phyloP scores from a whole-genome alignment of 2,329 filamentous ascomycete species.

The Metarhizium album region DNA sequence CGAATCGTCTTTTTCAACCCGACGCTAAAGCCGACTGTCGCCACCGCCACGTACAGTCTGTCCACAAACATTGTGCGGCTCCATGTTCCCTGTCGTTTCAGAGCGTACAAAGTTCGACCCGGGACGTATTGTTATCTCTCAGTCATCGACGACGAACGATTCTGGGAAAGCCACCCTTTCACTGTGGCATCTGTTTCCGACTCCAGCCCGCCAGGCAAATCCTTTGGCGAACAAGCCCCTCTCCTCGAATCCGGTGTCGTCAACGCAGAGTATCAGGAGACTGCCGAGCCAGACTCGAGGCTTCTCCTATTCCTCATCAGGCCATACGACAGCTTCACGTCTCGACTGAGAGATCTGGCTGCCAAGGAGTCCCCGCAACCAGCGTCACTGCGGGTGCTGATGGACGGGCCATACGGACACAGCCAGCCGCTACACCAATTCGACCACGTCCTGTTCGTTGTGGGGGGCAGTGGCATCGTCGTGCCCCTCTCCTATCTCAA shows the following conservation, averaged over 20 bases:
- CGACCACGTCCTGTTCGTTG: constrained; percentile 30
- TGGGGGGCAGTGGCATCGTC: constrained; percentile 35
- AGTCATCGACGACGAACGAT: constrained; percentile 25
- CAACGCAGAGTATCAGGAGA: constrained; percentile 3
- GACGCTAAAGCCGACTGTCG: constrained; percentile 24
- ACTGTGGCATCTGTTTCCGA: constrained; percentile 27
- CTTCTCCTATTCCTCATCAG: constrained; percentile 33
- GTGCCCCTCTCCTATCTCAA: constrained; percentile 29
- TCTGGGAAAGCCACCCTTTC: constrained; percentile 42
- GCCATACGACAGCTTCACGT: constrained; percentile 34
- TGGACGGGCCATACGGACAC: constrained; percentile 36
- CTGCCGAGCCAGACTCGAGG: neutral
- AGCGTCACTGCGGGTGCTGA: constrained; percentile 22
- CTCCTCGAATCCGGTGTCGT: constrained; percentile 16
- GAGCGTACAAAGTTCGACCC: constrained; percentile 22
- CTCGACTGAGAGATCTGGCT: constrained; percentile 23
- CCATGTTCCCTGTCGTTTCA: constrained; percentile 23
- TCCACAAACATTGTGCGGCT: constrained; percentile 32
- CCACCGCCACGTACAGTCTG: constrained; percentile 23
- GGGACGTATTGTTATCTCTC: constrained; percentile 37
- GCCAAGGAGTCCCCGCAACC: constrained; percentile 14
- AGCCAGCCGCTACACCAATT: constrained; percentile 27
- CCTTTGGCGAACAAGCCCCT: constrained; percentile 20
- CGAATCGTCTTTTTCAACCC: constrained; percentile 32
- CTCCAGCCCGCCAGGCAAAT: constrained; percentile 7